Evolutionary conservation across 495 filamentous ascomycete genomes (phyloP), one percentile per base, ranked within the genome.

Genomic region (Penicillium alfredii): DNA sequence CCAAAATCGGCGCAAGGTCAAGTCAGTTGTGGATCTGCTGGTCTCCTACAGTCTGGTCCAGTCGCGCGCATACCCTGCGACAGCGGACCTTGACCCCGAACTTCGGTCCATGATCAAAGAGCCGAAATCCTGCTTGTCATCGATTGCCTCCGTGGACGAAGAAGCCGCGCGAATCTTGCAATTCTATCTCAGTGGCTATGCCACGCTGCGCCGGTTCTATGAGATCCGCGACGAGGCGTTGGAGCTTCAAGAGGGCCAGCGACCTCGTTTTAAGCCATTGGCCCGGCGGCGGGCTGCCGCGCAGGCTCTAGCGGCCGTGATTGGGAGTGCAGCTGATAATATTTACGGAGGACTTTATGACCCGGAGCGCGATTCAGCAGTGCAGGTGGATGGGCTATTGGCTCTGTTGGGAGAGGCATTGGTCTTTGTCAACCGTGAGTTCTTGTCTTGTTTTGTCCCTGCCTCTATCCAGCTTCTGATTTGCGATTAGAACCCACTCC

Each of bases 331-430:
- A 3, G 79, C 80, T 29, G 86, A 93, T 56, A 88, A 84, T 47
- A 93, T 96, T 51, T 80, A 83, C 38, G 89, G 88, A 32, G 88
- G 89, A 10, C 68, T 94, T 1, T 89, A 82, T 50, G 88, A 94
- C 53, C 80, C 82, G 20, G 67, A 74, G 16, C 74, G 83, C 11
- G 84, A 83, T 44, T 78, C 83, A 1, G 82, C 92, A 10, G 81
- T 94, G 14, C 81, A 80, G 39, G 85, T 94, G 29, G 88, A 94
- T 45, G 85, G 84, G 31, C 57, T 94, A 25, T 66, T 94, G n/a
- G 73, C 81, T 35, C 68, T 96, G 24, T 68, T 96, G 3, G 88
- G 88, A 24, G 89, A 96, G 61, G 79, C 81, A 0, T 68, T 87
- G 11, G 71, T 82, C 1, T 88, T 94, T 44, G 68, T 88, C 23